Conservation (phyloP, 352 stramenopile species). For the Phytophthora agathidicida region DNA sequence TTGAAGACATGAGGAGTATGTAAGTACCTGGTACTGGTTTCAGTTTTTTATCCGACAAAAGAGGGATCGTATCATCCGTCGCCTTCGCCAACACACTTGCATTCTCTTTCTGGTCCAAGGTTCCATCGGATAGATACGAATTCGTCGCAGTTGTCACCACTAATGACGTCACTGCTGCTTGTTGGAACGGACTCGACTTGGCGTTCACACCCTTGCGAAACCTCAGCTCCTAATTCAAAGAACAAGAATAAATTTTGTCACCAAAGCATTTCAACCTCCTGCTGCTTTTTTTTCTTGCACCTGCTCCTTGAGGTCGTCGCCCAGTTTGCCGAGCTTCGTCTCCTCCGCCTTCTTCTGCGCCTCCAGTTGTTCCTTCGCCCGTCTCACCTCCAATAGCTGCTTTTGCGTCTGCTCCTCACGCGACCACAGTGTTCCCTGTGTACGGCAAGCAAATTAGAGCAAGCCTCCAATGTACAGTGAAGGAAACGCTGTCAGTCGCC, state of each 20-base stretch:
- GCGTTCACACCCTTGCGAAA: conserved; percentile 24
- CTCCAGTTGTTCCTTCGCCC: conserved; percentile 36
- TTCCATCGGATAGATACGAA: background rate
- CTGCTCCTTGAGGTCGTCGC: conserved; percentile 39
- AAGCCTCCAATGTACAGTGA: too few relatives aligned
- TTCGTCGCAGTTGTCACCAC: conserved; percentile 7
- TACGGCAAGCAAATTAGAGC: too few relatives aligned
- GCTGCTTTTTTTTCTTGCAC: background rate
- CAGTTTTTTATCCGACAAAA: background rate
- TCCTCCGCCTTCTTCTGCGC: conserved; percentile 37
- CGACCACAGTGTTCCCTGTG: conserved; percentile 51
- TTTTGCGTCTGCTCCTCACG: conserved; percentile 52
- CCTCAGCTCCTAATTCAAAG: conserved; percentile 35
- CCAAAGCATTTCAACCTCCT: conserved; percentile 1
- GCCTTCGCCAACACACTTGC: background rate
- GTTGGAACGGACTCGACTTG: conserved; percentile 33
- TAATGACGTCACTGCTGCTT: conserved; percentile 24
- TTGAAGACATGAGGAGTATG: background rate
- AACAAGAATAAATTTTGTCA: background rate
- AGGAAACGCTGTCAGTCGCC: too few relatives aligned
- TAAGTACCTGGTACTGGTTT: conserved; percentile 12
- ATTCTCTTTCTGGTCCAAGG: conserved; percentile 12
- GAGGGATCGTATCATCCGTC: background rate
- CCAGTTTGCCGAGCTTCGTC: conserved; percentile 38
- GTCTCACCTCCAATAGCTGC: conserved; percentile 46